Evolutionary conservation across 2,329 filamentous ascomycete species (phyloP), one percentile per base, ranked within the genome.

Genomic region (Fusarium tuaranense): DNA sequence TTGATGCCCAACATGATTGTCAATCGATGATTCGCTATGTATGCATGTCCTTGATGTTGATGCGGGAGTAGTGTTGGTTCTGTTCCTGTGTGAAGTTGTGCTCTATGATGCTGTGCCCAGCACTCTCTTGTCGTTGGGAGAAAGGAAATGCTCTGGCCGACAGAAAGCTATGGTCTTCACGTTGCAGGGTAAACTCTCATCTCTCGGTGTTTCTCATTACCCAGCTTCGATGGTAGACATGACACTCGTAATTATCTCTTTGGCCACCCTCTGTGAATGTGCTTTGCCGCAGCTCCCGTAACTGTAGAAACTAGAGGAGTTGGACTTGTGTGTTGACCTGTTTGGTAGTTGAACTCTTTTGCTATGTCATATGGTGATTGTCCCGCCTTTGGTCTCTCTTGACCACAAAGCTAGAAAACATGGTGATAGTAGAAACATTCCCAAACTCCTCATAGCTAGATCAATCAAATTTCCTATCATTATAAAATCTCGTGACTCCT

Each of bases 391-490:
- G 18, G 48, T 4, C 25, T n/a, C 18, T 20, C 32, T 32, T 6
- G 3, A 32, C 18, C 4, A 32, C 27, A 55, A 9, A 14, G n/a
- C 9, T 32, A 1, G 18, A 13, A 32, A 55, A 32, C 48, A 32
- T 32, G 10, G 12, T 20, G 27, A 32, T 53, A 5, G 48, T 32
- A 53, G 18, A 53, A 53, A 32, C 18, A n/a, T 5, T 5, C 4
- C 27, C 5, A 30, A 32, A 5, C 3, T 8, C 16, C 0, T 0
- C 6, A 32, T 0, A 3, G 5, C 3, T 3, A n/a, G 0, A 20
- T 53, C 10, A 53, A 32, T 32, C 48, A 53, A 53, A 18, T 30
- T 13, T 5, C 3, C 10, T 27, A 2, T 5, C 18, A 32, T 12
- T 53, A 53, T 53, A 53, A 53, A 53, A 8, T 18, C 27, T 5